Evolutionary conservation across 2,329 filamentous ascomycete genomes (phyloP).

Genomic region (Apiospora marii): DNA sequence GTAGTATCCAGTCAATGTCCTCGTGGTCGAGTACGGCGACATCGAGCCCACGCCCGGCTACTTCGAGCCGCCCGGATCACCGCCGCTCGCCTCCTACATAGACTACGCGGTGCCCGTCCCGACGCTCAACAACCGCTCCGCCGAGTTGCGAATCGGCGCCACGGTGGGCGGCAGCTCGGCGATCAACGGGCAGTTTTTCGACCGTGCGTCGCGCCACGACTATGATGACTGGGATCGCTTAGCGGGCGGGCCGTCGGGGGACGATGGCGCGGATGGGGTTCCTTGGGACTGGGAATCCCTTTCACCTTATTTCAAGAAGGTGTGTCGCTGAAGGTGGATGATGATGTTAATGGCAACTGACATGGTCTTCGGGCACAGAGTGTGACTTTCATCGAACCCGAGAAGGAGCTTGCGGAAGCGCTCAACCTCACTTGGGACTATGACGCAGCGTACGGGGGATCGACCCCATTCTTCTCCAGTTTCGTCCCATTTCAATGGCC

Average conservation of each 20-base stretch:
- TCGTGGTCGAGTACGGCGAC: slow-evolving; percentile 30
- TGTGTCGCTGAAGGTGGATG: slow-evolving; percentile 21
- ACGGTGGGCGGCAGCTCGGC: slow-evolving; percentile 47
- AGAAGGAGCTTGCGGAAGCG: slow-evolving; percentile 36
- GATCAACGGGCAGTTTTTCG: slow-evolving; percentile 49
- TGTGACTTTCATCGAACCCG: slow-evolving; percentile 41
- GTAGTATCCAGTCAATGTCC: slow-evolving; percentile 31
- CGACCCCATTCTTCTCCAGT: slow-evolving; percentile 42
- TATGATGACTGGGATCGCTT: slow-evolving; percentile 46
- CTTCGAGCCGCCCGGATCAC: slow-evolving; percentile 24
- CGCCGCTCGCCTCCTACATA: neutral
- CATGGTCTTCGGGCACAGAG: slow-evolving; percentile 31
- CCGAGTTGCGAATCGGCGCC: slow-evolving; percentile 42
- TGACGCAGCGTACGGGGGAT: slow-evolving; percentile 41
- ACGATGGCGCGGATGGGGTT: slow-evolving; percentile 24
- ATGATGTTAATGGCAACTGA: neutral
- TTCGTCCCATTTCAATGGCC: slow-evolving; percentile 45
- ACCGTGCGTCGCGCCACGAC: slow-evolving; percentile 45
- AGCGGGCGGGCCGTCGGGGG: slow-evolving; percentile 36
- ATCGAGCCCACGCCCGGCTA: slow-evolving; percentile 17
- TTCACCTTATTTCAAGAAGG: slow-evolving; percentile 47
- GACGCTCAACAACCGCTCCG: slow-evolving; percentile 37
- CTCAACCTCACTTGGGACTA: slow-evolving; percentile 43
- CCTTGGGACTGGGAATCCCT: slow-evolving; percentile 47
- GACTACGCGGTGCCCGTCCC: neutral